Evolutionary conservation across 345 rosid genomes (phyloP).

Genomic region (Lepidium aucheri): DNA sequence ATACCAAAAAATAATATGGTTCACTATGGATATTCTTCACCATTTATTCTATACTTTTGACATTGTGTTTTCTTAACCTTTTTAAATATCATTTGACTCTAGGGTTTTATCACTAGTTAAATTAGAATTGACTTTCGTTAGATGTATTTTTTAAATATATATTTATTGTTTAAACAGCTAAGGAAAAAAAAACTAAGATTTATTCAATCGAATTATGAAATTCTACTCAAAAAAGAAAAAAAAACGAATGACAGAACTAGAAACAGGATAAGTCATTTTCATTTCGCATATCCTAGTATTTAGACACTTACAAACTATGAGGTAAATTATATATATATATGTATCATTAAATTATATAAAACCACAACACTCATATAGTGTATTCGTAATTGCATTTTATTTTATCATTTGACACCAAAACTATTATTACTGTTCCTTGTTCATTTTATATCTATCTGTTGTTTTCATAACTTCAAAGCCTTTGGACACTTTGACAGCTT

Average conservation of each 20-base stretch:
- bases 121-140: conserved; percentile 18
- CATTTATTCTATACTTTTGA: background rate
- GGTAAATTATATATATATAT: no score
- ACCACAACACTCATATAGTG: no score
- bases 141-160: background rate
- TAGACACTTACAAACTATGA: background rate
- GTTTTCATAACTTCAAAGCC: conserved; percentile 9
- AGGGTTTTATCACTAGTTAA: background rate
- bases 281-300: background rate
- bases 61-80: background rate
- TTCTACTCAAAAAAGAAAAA: background rate
- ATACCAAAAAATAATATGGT: background rate
- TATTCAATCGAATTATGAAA: background rate
- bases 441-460: background rate
- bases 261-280: conserved; percentile 5
- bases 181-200: background rate
- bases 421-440: conserved; percentile 5
- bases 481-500: conserved; percentile 3
- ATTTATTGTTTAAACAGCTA: background rate
- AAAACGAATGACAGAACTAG: background rate
- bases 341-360: no score
- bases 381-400: background rate
- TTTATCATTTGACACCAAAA: conserved; percentile 9
- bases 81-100: conserved; percentile 18
- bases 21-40: conserved; percentile 13